phyloP scores from a whole-genome alignment of 768 basidiomycete species.

The Pleurotus cornucopiae region DNA sequence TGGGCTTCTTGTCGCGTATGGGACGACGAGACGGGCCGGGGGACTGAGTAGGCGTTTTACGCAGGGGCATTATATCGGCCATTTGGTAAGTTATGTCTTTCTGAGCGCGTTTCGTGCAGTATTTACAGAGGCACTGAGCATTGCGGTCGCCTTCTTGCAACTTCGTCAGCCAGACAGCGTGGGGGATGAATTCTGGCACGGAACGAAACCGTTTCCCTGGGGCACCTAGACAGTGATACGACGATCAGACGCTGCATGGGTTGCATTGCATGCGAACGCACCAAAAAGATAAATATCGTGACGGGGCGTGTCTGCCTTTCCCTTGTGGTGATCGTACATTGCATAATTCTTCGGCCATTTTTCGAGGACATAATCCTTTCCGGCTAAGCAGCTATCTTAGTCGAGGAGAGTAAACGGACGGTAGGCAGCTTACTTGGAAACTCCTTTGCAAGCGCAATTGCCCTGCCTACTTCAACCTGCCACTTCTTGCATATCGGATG shows the following conservation, averaged over 20 bases:
- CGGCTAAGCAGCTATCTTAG: constrained; percentile 28
- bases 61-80: constrained; percentile 21
- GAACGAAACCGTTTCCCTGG: constrained; percentile 63
- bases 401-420: neutral
- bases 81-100: constrained; percentile 64
- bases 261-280: constrained; percentile 21
- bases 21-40: constrained; percentile 8
- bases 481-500: constrained; percentile 54
- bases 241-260: neutral
- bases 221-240: constrained; percentile 29
- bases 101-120: constrained; percentile 68
- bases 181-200: constrained; percentile 81
- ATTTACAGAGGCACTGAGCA: constrained; percentile 67
- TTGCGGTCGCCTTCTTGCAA: constrained; percentile 46
- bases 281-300: constrained; percentile 81
- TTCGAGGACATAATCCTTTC: constrained; percentile 55
- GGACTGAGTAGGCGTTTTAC: constrained; percentile 20
- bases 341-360: constrained; percentile 65
- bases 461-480: constrained; percentile 41
- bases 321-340: constrained; percentile 75
- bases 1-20: neutral
- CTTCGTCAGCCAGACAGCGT: constrained; percentile 65
- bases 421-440: constrained; percentile 41
- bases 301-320: constrained; percentile 45
- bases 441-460: constrained; percentile 37